These are phyloP conservation scores for Paracoccidioides brasiliensis DNA, from an alignment of 2,329 filamentous ascomycete genomes.

Conservation along the genomic window DNA sequence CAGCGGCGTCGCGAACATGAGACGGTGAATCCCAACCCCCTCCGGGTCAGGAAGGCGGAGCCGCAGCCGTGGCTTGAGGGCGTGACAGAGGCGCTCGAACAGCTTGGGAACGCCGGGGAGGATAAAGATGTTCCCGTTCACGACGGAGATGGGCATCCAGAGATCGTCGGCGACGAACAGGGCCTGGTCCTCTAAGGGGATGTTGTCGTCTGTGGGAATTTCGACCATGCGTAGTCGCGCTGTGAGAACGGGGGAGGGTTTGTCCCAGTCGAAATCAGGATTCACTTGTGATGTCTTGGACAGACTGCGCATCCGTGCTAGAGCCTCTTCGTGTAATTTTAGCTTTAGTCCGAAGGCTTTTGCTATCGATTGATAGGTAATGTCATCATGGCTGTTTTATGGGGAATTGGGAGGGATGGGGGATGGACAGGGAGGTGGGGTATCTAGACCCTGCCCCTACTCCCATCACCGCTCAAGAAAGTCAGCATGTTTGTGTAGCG, in stretches of 20 bases:
- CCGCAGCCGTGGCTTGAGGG: conserved; percentile 56
- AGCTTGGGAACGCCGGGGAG: conserved; percentile 78
- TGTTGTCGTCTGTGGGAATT: conserved; percentile 59
- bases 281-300: conserved; percentile 61
- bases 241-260: conserved; percentile 59
- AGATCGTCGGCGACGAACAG: conserved; percentile 67
- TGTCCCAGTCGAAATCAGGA: conserved; percentile 71
- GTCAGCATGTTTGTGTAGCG: not conserved
- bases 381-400: conserved; percentile 71
- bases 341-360: conserved; percentile 72
- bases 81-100: conserved; percentile 66
- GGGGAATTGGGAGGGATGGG: not conserved
- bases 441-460: not conserved
- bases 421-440: not conserved
- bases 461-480: not conserved
- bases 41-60: conserved; percentile 62
- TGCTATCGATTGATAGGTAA: conserved; percentile 88
- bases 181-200: conserved; percentile 56
- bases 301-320: conserved; percentile 69
- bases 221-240: conserved; percentile 87
- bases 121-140: conserved; percentile 89
- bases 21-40: conserved; percentile 63
- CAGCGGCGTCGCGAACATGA: conserved; percentile 77
- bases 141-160: conserved; percentile 81
- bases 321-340: conserved; percentile 62